Evolutionary conservation across 768 basidiomycete species (phyloP), one percentile per base, ranked within the genome.

Genomic region (Trametes elegans): DNA sequence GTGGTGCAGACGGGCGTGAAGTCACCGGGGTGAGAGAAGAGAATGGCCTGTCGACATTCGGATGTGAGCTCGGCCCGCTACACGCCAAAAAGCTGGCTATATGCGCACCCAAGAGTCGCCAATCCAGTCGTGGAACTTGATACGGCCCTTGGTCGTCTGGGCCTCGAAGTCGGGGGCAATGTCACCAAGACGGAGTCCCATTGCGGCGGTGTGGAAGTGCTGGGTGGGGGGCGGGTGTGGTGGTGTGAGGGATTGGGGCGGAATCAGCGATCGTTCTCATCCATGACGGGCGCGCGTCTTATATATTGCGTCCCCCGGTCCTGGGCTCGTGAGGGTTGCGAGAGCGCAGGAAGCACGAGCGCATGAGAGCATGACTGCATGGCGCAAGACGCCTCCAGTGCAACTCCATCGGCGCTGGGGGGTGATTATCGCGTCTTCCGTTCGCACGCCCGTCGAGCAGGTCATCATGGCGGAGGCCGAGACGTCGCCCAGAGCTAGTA

Each of bases 1-100:
- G 97, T 99, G 43, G 97, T 95, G 81, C 91, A 94, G 48, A 95
- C 87, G 44, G 90, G 89, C n/a, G 89, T 90, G 68, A 93, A 93
- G 68, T 93, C 88, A 39, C 88, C 94, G 0, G 93, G 93, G 72
- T 97, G 94, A 27, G 93, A 96, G 82, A 98, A 98, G 53, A 98
- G 79, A 69, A 93, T 74, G 45, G 79, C 88, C 90, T 91, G 54
- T 34, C 23, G 16, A 14, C 7, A 23, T 7, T 29, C n/a, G n/a
- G n/a, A n/a, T 7, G 23, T 40, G 32, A 42, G 31, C 3, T 8
- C 21, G 1, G 24, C 14, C 14, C 6, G 1, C 27, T 13, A 19
- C 32, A 8, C 21, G 34, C 11, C 24, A 29, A 19, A 19, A 16
- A 51, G 7, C 38, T 5, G 48, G n/a, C 5, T 43, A 5, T 26